Evolutionary conservation across 768 basidiomycete species (phyloP), one percentile per base, ranked within the genome.

Genomic region (Hygrophorus russula): DNA sequence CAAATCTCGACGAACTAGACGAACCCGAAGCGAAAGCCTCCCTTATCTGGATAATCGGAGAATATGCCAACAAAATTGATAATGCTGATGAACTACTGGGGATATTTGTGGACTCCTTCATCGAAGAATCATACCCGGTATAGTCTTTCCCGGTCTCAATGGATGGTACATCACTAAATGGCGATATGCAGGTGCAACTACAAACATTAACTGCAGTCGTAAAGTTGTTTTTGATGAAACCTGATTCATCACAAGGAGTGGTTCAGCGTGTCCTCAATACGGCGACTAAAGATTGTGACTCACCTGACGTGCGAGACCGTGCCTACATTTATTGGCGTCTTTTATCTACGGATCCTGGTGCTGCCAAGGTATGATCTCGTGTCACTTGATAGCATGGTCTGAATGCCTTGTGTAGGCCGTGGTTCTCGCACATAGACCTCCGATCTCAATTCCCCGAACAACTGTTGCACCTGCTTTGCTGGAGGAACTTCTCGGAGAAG

Each of bases 311-410:
- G 12, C 75, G 96, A 33, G 96, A 99, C 59, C 74, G 93, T 39
- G 96, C 96, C 1, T 99, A 98, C 57, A 94, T 98, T 32, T 98
- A 98, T 56, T 99, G 96, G 96, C 73, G 96, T 48, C 56, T 99
- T 49, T 61, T 99, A 19, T 94, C 90, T 5, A 92, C 90, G 44
- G 94, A 99, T 60, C 89, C 93, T 1, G 88, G 78, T 2, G 91
- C 94, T 13, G 94, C 96, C 0, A 99, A 97, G 73, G 92, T 88
- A 48, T 39, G 66, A 48, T 9, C 8, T 43, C 30, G 42, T 19
- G 7, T n/a, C 18, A 27, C 18, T 33, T 29, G 27, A 2, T 13
- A 7, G 40, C 1, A 32, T 19, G 7, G 2, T 8, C 17, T 36
- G n/a, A 30, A 9, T 17, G 15, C 34, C n/a, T n/a, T 15, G 2